phyloP scores from a whole-genome alignment of 345 rosid genomes.

The Arabis hirsuta region DNA sequence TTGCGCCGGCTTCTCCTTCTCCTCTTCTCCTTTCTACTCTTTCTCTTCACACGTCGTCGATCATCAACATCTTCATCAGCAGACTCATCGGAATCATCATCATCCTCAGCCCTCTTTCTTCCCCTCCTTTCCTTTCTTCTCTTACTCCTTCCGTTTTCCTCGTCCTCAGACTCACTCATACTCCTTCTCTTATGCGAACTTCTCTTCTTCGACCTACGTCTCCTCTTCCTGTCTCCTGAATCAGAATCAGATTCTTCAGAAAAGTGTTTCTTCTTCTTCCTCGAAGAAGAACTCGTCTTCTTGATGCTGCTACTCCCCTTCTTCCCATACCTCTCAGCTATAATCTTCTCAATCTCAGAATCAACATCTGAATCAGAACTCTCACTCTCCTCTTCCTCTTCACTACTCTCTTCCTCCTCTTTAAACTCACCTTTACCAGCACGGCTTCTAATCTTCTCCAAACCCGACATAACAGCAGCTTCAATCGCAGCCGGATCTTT shows the following conservation, averaged over 20 bases:
- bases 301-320: conserved; percentile 47
- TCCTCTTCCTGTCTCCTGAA: conserved; percentile 62
- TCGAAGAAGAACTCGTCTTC: conserved; percentile 44
- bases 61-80: conserved; percentile 46
- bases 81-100: conserved; percentile 40
- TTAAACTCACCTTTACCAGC: conserved; percentile 52
- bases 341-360: conserved; percentile 87
- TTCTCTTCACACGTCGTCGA: conserved; percentile 44
- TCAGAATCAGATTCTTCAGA: conserved; percentile 57
- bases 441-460: conserved; percentile 73
- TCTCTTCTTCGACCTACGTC: conserved; percentile 82
- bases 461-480: conserved; percentile 67
- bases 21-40: conserved; percentile 66
- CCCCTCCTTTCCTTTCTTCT: conserved; percentile 56
- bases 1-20: conserved; percentile 56
- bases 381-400: conserved; percentile 81
- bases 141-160: conserved; percentile 53
- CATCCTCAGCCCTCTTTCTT: conserved; percentile 53
- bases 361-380: conserved; percentile 82
- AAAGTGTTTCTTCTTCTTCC: conserved; percentile 52
- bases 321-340: conserved; percentile 78
- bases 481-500: conserved; percentile 57
- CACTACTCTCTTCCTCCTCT: conserved; percentile 59
- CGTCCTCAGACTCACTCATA: conserved; percentile 63
- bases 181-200: conserved; percentile 54